Percentiles rank a stretch among this genome's conserved stretches.
These are phyloP conservation scores for Suillus brevipes DNA, from an alignment of 768 basidiomycete genomes.

Conservation along the genomic window DNA sequence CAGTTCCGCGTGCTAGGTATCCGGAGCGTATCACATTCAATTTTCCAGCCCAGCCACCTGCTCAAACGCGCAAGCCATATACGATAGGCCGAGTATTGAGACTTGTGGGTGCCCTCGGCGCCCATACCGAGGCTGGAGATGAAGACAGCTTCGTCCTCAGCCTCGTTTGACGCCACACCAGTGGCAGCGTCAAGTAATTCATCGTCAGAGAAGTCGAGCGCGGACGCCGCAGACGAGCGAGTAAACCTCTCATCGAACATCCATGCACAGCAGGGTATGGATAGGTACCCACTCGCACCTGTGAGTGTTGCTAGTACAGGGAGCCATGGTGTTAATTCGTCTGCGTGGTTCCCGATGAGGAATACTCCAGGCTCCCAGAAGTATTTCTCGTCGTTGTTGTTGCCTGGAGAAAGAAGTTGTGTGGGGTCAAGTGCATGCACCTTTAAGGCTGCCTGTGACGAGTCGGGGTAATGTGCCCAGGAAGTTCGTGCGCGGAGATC, in stretches of 20 bases:
- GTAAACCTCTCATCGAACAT: constrained; percentile 68
- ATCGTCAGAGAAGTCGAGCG: constrained; percentile 15
- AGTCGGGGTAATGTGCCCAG: constrained; percentile 74
- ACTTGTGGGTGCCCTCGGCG: constrained; percentile 57
- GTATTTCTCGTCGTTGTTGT: constrained; percentile 1
- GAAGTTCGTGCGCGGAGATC: constrained; percentile 85
- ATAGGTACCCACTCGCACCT: constrained; percentile 66
- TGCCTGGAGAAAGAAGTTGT: constrained; percentile 22
- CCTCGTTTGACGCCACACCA: constrained; percentile 18
- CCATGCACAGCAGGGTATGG: constrained; percentile 93
- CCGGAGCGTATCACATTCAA: constrained; percentile 83
- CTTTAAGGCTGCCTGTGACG: constrained; percentile 60
- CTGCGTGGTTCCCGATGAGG: constrained; percentile 93
- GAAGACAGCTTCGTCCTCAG: constrained; percentile 34
- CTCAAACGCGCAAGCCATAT: constrained; percentile 83
- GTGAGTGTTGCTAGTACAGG: constrained; percentile 74
- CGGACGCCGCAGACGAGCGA: constrained; percentile 39
- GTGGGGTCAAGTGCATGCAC: constrained; percentile 75
- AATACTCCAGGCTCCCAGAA: constrained; percentile 55
- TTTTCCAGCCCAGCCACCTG: constrained; percentile 76
- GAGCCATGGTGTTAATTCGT: constrained; percentile 95
- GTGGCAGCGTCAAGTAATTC: constrained; percentile 22
- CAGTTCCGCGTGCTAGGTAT: constrained; percentile 95
- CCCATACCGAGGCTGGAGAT: constrained; percentile 56
- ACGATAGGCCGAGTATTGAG: constrained; percentile 80